These are phyloP conservation scores for Centella asiatica DNA, from an alignment of 129 eudicot species.

Conservation along the genomic window DNA sequence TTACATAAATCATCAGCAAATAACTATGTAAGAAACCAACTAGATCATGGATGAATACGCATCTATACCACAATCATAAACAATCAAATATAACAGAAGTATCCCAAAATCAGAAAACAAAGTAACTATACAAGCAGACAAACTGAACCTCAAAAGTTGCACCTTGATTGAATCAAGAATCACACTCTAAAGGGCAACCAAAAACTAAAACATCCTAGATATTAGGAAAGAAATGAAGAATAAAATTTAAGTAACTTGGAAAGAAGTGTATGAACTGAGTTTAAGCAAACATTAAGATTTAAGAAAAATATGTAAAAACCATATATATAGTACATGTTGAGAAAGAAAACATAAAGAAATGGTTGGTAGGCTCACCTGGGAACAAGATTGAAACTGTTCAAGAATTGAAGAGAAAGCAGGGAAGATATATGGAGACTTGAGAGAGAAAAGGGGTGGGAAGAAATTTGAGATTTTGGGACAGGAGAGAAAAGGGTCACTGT, in stretches of 20 bases:
- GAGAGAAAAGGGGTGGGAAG: background rate
- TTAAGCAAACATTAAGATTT: background rate
- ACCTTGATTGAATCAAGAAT: background rate
- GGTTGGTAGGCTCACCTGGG: background rate
- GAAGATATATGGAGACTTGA: constrained; percentile 12
- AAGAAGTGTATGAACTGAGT: too few relatives aligned
- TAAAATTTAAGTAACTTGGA: too few relatives aligned
- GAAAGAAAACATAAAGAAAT: background rate
- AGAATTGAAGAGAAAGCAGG: too few relatives aligned
- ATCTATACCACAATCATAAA: background rate
- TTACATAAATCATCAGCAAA: background rate
- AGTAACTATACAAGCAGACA: background rate
- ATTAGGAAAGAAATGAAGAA: background rate
- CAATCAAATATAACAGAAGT: background rate
- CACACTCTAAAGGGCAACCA: background rate
- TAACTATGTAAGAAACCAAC: background rate
- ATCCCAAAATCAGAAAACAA: background rate
- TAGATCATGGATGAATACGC: too few relatives aligned
- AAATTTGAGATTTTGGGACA: constrained; percentile 24
- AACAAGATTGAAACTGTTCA: background rate
- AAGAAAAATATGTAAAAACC: constrained; percentile 2
- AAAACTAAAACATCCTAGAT: background rate
- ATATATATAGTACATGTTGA: too few relatives aligned
- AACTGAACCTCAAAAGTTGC: background rate
- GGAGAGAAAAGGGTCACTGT: constrained; percentile 19